Base-by-base conservation (phyloP, 2,329 filamentous ascomycete genomes). In the Mycosphaerelloides madeirae region DNA sequence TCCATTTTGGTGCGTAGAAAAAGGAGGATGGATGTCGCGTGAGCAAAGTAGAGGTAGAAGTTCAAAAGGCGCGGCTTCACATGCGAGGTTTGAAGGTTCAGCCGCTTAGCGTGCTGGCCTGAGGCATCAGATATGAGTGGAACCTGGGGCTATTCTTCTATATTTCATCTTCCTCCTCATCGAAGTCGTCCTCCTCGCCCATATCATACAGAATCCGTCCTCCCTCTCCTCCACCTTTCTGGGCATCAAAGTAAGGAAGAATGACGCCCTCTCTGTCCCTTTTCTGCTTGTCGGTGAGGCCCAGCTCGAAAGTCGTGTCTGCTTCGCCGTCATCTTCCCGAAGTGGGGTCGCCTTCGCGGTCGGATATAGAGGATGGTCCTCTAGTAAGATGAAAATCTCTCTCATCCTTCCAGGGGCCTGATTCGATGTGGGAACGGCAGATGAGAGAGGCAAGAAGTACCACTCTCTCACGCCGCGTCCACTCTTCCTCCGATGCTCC, bases 131-230 rank as follows among this genome's bases (percentile, higher is more conserved):
- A n/a, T n/a, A n/a, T n/a, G n/a, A n/a, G n/a, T n/a, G n/a, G n/a
- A n/a, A n/a, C n/a, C n/a, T n/a, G n/a, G n/a, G n/a, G n/a, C n/a
- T n/a, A n/a, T n/a, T n/a, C n/a, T n/a, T 20, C 65, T 68, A 90
- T 54, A 91, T 89, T 68, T 96, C 90, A 68, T 96, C 90, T 60
- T 96, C 89, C 61, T 95, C 89, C 47, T 95, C 90, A 57, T 95
- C 90, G 69, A 96, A 97, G 64, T 97, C 89, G 67, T 98, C 93
- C 70, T 97, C 93, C 51, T 82, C 79, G 1, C 90, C 91, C 86
- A 97, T 95, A 57, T 97, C 91, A 65, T 98, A 98, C 60, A 98
- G 63, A 54, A 98, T 98, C 49, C 91, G 78, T 0, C 93, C 93
- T 3, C 93, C 91, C 59, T 95, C 88, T 0, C 90, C 90, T 0